Percentiles rank a stretch among this genome's conserved stretches.
These are phyloP conservation scores for Circinella minor DNA, from an alignment of 371 early-diverging fungal genomes.

Conservation along the genomic window DNA sequence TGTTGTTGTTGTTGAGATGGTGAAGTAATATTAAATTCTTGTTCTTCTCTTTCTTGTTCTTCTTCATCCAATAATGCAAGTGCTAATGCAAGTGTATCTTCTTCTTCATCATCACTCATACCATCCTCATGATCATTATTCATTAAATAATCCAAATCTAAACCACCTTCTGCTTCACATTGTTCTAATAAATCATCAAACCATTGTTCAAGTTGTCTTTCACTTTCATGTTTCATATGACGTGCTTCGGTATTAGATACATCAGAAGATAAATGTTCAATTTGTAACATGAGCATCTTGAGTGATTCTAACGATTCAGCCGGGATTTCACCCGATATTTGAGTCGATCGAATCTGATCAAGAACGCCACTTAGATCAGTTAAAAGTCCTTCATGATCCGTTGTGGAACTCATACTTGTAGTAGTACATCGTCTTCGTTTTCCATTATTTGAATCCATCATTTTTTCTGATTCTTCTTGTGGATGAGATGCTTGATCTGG, in stretches of 20 bases:
- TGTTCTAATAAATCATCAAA: constrained; percentile 51
- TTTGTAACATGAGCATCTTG: constrained; percentile 45
- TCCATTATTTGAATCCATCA: no score
- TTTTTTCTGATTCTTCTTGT: neutral
- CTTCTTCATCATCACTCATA: constrained; percentile 33
- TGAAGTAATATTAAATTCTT: neutral
- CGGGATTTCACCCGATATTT: constrained; percentile 45
- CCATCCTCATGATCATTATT: constrained; percentile 13
- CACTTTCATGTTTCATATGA: constrained; percentile 44
- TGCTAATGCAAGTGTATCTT: constrained; percentile 18
- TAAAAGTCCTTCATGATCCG: constrained; percentile 17
- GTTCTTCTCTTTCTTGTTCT: constrained; percentile 17
- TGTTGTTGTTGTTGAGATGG: neutral
- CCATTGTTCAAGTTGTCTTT: constrained; percentile 45
- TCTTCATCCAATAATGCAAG: constrained; percentile 13
- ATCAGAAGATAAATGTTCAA: constrained; percentile 41
- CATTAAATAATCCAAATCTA: constrained; percentile 27
- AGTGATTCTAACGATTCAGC: constrained; percentile 48
- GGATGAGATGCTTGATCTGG: neutral
- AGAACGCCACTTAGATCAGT: constrained; percentile 37
- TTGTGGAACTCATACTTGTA: neutral
- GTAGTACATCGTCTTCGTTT: no score
- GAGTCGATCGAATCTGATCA: constrained; percentile 43
- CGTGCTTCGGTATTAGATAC: constrained; percentile 35
- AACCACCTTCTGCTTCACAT: constrained; percentile 45